Conservation (phyloP, 176 grass and related monocot species). For the Neostapfia colusana region DNA sequence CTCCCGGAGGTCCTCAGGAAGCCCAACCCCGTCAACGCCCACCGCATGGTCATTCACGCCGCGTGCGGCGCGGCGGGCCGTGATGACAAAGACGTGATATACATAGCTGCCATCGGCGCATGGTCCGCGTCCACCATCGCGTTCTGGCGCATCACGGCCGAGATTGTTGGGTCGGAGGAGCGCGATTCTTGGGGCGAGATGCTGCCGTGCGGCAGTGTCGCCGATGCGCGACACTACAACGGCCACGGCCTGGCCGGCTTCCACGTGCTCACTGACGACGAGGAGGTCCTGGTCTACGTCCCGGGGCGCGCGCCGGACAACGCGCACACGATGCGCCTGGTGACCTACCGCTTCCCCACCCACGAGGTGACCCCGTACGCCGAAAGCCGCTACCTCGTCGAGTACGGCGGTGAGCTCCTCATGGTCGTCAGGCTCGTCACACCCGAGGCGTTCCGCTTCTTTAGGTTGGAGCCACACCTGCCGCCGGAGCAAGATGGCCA, state of each 20-base stretch:
- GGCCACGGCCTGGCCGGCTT: neutral
- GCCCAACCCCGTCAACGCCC: neutral
- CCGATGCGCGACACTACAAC: neutral
- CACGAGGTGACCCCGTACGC: neutral
- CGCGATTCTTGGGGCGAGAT: neutral
- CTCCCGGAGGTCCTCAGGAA: neutral
- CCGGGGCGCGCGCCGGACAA: neutral
- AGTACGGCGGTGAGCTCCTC: neutral
- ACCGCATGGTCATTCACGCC: neutral
- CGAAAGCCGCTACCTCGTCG: neutral
- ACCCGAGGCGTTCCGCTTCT: neutral
- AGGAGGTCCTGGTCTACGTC: neutral
- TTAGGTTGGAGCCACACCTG: neutral
- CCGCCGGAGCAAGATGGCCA: neutral
- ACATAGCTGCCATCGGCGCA: neutral
- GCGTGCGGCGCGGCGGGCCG: neutral
- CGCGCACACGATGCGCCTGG: neutral
- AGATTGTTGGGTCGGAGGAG: neutral
- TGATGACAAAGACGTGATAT: neutral
- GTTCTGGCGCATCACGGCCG: neutral
- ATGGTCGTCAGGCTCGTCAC: neutral
- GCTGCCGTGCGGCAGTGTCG: neutral
- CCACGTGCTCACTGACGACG: neutral
- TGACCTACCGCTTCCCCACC: neutral
- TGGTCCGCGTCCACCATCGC: neutral